Percentiles rank a stretch among this genome's conserved stretches.
Conservation (phyloP, 1,139 yeast species). For the Hemisphaericaspora lyxosophila region DNA sequence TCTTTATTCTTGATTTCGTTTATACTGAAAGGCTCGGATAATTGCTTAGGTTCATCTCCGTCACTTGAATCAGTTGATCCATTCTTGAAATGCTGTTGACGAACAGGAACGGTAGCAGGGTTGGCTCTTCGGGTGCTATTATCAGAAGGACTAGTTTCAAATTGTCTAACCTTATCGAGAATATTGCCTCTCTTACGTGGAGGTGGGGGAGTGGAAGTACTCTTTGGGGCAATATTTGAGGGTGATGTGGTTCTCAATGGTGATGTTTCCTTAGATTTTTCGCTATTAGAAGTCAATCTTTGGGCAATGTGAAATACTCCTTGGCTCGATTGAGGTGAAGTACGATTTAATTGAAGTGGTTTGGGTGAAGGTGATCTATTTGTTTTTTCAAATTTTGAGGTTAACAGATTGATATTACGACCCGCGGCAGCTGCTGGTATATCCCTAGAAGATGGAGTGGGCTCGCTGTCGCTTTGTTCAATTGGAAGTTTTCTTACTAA, state of each 20-base stretch:
- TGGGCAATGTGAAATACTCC: constrained; percentile 3
- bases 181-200: constrained; percentile 18
- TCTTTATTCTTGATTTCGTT: neutral
- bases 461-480: neutral
- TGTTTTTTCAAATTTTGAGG: constrained; percentile 18
- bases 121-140: neutral
- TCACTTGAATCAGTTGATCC: neutral
- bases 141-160: constrained; percentile 27
- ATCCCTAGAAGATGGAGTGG: neutral
- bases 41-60: constrained; percentile 10
- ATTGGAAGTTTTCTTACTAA: neutral
- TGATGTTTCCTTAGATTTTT: neutral
- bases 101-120: neutral
- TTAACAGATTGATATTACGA: constrained; percentile 8
- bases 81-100: neutral
- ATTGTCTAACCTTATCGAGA: constrained; percentile 40
- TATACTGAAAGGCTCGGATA: constrained; percentile 21
- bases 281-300: neutral
- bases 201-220: constrained; percentile 1
- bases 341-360: constrained; percentile 15
- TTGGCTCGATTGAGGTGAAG: neutral
- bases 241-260: neutral
- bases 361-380: constrained; percentile 17
- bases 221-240: neutral
- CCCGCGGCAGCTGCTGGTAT: neutral